Percentiles rank a stretch among this genome's conserved stretches.
Conservation (phyloP, 2,329 filamentous ascomycete species). For the Fusarium drepaniforme region DNA sequence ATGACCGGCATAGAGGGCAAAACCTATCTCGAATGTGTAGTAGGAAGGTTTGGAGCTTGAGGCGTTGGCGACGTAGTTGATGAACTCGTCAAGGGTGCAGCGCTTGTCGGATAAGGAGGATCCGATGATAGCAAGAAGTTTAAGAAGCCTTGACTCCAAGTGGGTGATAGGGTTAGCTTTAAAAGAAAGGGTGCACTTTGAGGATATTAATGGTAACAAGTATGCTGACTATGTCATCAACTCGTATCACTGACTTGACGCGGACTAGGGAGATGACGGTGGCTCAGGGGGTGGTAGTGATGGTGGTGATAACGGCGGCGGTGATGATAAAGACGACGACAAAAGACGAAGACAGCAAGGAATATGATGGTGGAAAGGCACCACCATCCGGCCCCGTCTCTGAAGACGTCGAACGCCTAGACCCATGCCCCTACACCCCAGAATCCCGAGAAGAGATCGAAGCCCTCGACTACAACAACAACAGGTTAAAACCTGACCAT, state of each 20-base stretch:
- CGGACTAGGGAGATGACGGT: background rate
- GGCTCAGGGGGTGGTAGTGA: background rate
- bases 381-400: no score
- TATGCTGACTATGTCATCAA: background rate
- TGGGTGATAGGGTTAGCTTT: background rate
- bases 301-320: background rate
- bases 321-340: background rate
- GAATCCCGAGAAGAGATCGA: background rate
- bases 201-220: background rate
- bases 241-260: background rate
- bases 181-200: background rate
- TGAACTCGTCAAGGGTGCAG: conserved; percentile 4
- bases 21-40: no score
- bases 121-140: no score
- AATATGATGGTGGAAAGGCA: no score
- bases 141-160: background rate
- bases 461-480: background rate
- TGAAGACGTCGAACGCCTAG: background rate
- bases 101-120: background rate
- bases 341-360: background rate
- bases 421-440: background rate
- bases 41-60: background rate
- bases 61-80: background rate
- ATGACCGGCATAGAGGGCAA: no score
- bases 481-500: background rate